Evolutionary conservation across 1,284 basidiomycete genomes (phyloP), one percentile per base, ranked within the genome.

Genomic region (Melampsora americana): DNA sequence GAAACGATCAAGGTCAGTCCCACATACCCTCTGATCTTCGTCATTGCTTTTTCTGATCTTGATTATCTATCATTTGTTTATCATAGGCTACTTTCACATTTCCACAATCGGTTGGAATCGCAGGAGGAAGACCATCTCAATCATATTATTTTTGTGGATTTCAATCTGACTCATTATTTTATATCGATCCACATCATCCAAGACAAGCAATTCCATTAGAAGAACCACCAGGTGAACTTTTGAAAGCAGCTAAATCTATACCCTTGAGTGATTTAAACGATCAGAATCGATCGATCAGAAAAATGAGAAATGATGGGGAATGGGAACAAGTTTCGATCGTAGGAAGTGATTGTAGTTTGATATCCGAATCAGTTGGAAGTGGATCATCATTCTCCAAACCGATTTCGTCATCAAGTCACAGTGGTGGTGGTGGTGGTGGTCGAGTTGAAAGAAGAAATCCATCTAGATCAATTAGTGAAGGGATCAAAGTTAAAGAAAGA

Each of bases 81-180:
- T 69, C 23, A 23, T 80, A 94, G 93, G 86, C 88, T 23, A 83
- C 96, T 30, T 98, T 95, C 83, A 91, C 90, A 0, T 93, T 95
- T 83, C 94, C 95, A 0, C 95, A 97, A 84, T 93, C 90, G 1
- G 91, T 97, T 53, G 95, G 95, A 61, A 97, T 98, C 77, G 93
- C 95, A 0, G 95, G 95, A 62, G 95, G 95, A 2, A 87, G 95
- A 35, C 95, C 95, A 0, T 91, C 91, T 28, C 95, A 93, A 0
- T 97, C 93, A 0, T 98, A 97, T 83, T 99, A 98, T 84, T 99
- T 99, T 83, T 91, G 98, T 68, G 95, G 93, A 16, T 88, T 89
- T 0, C 95, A 98, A 82, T 90, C 89, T 2, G 90, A 93, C 79
- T 90, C 89, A 69, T 86, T 96, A 4, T 95, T 97, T 84, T 99